Conservation (phyloP, 148 eudicot species). For the Chenopodium berlandieri region DNA sequence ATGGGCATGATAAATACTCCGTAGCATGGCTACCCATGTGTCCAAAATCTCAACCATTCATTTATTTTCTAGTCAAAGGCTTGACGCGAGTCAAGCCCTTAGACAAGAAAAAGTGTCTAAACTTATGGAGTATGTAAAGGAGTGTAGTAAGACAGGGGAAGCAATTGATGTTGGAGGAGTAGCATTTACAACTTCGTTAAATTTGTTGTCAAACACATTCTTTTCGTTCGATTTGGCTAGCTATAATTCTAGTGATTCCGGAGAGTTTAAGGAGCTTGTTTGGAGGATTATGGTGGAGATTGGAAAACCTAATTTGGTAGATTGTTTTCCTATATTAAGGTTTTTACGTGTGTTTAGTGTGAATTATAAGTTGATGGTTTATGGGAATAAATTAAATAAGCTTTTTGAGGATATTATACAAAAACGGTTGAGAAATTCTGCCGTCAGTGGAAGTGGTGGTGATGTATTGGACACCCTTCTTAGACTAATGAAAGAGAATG, state of each 20-base stretch:
- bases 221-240: background rate
- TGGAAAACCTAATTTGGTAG: background rate
- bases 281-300: background rate
- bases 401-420: background rate
- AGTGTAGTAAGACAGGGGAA: background rate
- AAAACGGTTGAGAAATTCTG: background rate
- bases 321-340: background rate
- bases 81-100: background rate
- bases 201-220: background rate
- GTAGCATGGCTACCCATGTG: background rate
- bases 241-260: background rate
- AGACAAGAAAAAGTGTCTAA: background rate
- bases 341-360: background rate
- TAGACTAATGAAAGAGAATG: constrained; percentile 1
- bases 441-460: background rate
- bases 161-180: background rate
- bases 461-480: background rate
- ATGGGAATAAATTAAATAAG: background rate
- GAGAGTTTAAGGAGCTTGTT: background rate
- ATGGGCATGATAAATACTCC: background rate
- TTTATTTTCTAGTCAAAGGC: background rate
- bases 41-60: background rate
- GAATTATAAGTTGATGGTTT: background rate
- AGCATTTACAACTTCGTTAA: background rate
- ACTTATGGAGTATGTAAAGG: background rate